These are phyloP conservation scores for Ogataea philodendri DNA, from an alignment of 805 yeast species.

Conservation along the genomic window DNA sequence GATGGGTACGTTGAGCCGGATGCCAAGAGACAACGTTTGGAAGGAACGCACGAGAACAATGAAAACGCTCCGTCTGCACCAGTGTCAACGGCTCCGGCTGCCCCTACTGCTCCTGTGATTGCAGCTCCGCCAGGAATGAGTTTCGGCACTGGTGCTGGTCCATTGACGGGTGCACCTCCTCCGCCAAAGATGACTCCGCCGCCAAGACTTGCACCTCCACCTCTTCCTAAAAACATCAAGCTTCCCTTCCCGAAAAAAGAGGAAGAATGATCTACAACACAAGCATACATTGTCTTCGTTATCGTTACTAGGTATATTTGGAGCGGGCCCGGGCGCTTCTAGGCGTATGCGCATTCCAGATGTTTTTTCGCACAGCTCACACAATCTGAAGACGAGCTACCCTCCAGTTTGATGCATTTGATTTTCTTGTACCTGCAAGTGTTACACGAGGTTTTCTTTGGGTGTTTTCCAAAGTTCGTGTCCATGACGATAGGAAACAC, in stretches of 20 bases:
- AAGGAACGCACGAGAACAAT: too few relatives aligned
- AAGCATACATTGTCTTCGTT: not conserved
- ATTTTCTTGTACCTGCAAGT: conserved; percentile 36
- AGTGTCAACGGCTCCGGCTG: conserved; percentile 25
- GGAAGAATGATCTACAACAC: not conserved
- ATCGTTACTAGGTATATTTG: not conserved
- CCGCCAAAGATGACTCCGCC: conserved; percentile 22
- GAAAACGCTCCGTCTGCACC: too few relatives aligned
- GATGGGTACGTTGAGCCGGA: conserved; percentile 2
- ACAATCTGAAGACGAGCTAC: conserved; percentile 21
- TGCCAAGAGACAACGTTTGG: conserved; percentile 7
- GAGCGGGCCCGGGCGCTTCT: not conserved
- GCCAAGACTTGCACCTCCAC: conserved; percentile 15
- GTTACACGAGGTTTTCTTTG: conserved; percentile 35
- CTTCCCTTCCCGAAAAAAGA: conserved; percentile 1
- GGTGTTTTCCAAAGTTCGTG: conserved; percentile 16
- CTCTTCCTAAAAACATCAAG: conserved; percentile 6
- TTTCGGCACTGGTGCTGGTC: conserved; percentile 6
- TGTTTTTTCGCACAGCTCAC: conserved; percentile 32
- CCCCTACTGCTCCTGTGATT: conserved; percentile 21
- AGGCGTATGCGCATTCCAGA: conserved; percentile 26
- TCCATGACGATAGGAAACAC: conserved; percentile 3
- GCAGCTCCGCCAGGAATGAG: conserved; percentile 24
- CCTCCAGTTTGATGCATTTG: conserved; percentile 34
- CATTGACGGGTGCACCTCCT: conserved; percentile 19